Percentiles rank a stretch among this genome's conserved stretches.
Evolutionary conservation across 2,329 filamentous ascomycete species (phyloP).

Genomic region (Pezicula rhizophila): DNA sequence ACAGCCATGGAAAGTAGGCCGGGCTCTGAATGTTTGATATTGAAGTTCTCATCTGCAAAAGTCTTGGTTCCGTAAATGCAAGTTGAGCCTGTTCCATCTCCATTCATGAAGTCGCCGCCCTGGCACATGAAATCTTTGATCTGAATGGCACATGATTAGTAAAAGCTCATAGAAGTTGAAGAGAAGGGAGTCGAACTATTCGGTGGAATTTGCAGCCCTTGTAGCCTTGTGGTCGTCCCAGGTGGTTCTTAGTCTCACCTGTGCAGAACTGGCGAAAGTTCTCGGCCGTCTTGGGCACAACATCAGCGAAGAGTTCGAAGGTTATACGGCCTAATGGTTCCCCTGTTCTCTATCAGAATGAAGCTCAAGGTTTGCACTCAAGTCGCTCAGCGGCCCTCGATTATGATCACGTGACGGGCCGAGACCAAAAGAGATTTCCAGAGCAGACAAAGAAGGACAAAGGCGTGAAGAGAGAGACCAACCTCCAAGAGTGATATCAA

Average conservation of each 20-base stretch:
- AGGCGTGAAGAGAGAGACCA: slow-evolving; percentile 27
- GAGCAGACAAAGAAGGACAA: neutral
- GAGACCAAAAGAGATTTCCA: slow-evolving; percentile 1
- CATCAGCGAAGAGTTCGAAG: slow-evolving; percentile 83
- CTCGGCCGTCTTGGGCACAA: slow-evolving; percentile 82
- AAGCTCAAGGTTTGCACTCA: neutral
- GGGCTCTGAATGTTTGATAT: slow-evolving; percentile 67
- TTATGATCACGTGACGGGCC: slow-evolving; percentile 21
- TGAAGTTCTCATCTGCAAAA: slow-evolving; percentile 90
- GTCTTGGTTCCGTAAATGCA: slow-evolving; percentile 80
- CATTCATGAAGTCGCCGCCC: slow-evolving; percentile 90
- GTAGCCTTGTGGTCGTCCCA: slow-evolving; percentile 81
- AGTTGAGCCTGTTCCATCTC: slow-evolving; percentile 82
- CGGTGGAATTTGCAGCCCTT: slow-evolving; percentile 93
- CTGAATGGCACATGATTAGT: slow-evolving; percentile 34
- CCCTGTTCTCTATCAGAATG: slow-evolving; percentile 42
- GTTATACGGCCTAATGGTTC: slow-evolving; percentile 82
- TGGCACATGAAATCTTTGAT: slow-evolving; percentile 98
- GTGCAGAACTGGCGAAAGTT: slow-evolving; percentile 98
- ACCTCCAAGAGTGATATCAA: slow-evolving; percentile 77
- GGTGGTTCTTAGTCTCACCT: slow-evolving; percentile 76
- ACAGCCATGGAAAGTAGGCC: slow-evolving; percentile 92
- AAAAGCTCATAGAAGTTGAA: neutral
- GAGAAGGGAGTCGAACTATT: slow-evolving; percentile 54
- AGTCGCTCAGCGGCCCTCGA: neutral